Evolutionary conservation across 1,139 yeast species (phyloP), one percentile per base, ranked within the genome.

Genomic region (Yamadazyma blattariae): DNA sequence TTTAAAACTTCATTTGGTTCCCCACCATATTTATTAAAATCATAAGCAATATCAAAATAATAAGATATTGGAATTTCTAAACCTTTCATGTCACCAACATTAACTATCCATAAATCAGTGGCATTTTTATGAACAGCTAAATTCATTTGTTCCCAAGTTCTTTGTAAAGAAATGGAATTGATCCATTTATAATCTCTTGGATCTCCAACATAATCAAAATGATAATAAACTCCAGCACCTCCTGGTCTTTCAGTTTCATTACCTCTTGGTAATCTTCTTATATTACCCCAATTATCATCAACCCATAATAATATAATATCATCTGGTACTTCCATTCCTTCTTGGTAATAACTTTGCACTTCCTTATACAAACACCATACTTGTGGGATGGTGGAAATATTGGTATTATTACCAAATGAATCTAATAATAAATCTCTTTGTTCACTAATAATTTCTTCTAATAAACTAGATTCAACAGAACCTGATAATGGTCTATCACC

Each of bases 341-440:
- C 36, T 36, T 47, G 41, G 29, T 38, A 47, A 27, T 47, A 47
- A 22, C 45, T 37, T 35, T 47, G 52, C 9, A 47, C 52, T 36
- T 47, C 52, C 22, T 47, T 47, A 30, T 47, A 47, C 19, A 47
- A 40, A 35, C 52, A 47, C 52, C 52, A 47, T 9, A 42, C 48
- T 29, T 47, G 51, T 15, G 52, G 52, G 21, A 47, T 39, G 15
- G 33, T 36, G 4, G 46, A 31, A 18, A 47, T 34, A 27, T 44
- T 36, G 10, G 41, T 38, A 15, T 17, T 33, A 22, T 40, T 34
- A 3, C 41, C 43, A 25, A 47, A 44, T 7, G 36, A 44, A 24
- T 44, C 38, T 2, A 24, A 3, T 24, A 47, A 36, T 25, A 47
- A 39, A 2, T 44, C 40, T 22, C 48, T 32, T 38, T 47, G 52